Evolutionary conservation across 2,329 filamentous ascomycete species (phyloP).

Genomic region (Cercospora sojina): DNA sequence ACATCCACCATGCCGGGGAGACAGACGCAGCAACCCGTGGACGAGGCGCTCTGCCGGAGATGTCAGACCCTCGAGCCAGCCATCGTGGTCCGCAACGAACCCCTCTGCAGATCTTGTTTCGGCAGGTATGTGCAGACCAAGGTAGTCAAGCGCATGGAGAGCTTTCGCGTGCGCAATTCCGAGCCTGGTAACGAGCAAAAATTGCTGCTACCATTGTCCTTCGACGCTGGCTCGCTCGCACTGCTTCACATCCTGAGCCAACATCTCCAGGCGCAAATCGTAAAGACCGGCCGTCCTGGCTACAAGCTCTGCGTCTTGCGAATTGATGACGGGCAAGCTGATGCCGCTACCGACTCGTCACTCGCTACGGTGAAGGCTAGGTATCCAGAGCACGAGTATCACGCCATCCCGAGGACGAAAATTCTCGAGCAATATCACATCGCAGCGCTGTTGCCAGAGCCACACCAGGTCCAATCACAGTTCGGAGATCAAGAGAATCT

Average conservation of each 20-base stretch:
- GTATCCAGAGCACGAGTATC: slow-evolving; percentile 61
- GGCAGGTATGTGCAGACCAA: slow-evolving; percentile 74
- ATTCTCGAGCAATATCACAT: slow-evolving; percentile 20
- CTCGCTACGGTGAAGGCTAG: slow-evolving; percentile 51
- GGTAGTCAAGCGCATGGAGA: slow-evolving; percentile 72
- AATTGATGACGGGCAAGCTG: slow-evolving; percentile 42
- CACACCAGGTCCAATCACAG: not conserved
- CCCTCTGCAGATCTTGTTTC: slow-evolving; percentile 71
- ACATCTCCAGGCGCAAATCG: slow-evolving; percentile 65
- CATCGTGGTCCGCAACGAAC: slow-evolving; percentile 58
- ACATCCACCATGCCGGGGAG: slow-evolving; percentile 30
- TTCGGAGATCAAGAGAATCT: not conserved
- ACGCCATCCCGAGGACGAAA: slow-evolving; percentile 16
- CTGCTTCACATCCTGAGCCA: slow-evolving; percentile 73
- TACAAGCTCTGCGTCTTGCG: slow-evolving; percentile 64
- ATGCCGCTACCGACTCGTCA: slow-evolving; percentile 8
- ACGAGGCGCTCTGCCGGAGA: slow-evolving; percentile 51
- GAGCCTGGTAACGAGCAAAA: slow-evolving; percentile 48
- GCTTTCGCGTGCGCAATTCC: slow-evolving; percentile 55
- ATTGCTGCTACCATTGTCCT: slow-evolving; percentile 77
- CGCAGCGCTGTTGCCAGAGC: slow-evolving; percentile 2
- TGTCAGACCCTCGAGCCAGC: slow-evolving; percentile 54
- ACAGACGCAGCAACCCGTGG: slow-evolving; percentile 21
- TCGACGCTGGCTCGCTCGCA: slow-evolving; percentile 75
- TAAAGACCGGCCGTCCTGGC: slow-evolving; percentile 62